A percentile compares a stretch with the other conserved stretches of the same genome.
phyloP scores from a whole-genome alignment of 768 basidiomycete genomes.

The Boletus rufocinnamomeus region DNA sequence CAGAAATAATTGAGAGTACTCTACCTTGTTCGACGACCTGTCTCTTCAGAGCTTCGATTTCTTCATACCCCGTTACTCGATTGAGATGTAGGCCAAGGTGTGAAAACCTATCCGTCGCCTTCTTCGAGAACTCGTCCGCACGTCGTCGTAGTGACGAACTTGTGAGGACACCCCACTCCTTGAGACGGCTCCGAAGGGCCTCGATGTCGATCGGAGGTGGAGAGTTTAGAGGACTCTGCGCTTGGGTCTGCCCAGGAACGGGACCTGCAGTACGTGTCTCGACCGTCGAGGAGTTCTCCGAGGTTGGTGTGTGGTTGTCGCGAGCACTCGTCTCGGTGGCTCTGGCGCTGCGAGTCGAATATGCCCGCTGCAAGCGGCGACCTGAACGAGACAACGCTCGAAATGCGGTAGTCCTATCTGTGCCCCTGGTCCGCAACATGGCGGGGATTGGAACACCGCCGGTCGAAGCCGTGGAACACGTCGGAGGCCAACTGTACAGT shows the following conservation, averaged over 20 bases:
- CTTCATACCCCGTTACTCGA: constrained; percentile 87
- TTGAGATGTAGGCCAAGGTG: constrained; percentile 80
- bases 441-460: neutral
- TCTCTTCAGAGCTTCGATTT: constrained; percentile 79
- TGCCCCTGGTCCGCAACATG: constrained; percentile 24
- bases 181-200: constrained; percentile 39
- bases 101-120: constrained; percentile 62
- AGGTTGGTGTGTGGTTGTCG: constrained; percentile 5
- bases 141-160: constrained; percentile 44
- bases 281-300: constrained; percentile 3
- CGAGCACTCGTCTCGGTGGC: constrained; percentile 6
- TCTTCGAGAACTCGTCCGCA: constrained; percentile 58
- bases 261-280: neutral
- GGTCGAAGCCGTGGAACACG: neutral
- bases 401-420: constrained; percentile 8
- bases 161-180: constrained; percentile 48
- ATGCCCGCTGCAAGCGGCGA: constrained; percentile 2
- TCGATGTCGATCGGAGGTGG: constrained; percentile 24
- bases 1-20: constrained; percentile 24
- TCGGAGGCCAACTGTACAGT: neutral
- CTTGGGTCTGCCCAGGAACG: constrained; percentile 1
- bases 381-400: constrained; percentile 17
- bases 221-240: neutral
- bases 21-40: constrained; percentile 81
- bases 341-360: constrained; percentile 8